Evolutionary conservation across 1,284 basidiomycete species (phyloP), one percentile per base, ranked within the genome.

Genomic region (Cystobasidium sp.): DNA sequence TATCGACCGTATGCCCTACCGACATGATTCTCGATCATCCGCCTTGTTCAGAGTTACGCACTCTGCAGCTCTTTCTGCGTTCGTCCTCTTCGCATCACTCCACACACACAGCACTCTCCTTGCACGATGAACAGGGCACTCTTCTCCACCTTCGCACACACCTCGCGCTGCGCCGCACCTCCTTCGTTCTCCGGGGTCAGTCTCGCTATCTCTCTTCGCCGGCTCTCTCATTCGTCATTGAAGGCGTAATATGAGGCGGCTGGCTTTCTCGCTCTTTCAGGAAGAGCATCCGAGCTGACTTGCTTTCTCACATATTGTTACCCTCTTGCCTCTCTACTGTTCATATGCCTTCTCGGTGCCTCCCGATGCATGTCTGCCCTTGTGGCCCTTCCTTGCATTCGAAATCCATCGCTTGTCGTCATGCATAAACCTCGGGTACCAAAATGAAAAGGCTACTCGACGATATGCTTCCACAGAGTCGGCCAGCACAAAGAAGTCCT

Each of bases 381-480:
- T n/a, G 52, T 10, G n/a, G 37, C 24, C 4, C 31, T 24, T 8
- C 37, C 41, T 9, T 22, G 6, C 64, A 6, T 66, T 22, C 10
- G 12, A 14, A 1, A 46, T 52, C 49, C 46, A 9, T 53, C 18
- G 5, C 44, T 47, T 49, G 55, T 44, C 67, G 55, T 68, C 67
- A 59, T 59, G 55, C 20, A 52, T 49, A 31, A 31, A 31, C 31
- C 31, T 31, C 5, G 31, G 31, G 31, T 31, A 31, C 37, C 43
- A 22, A 58, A 24, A 14, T n/a, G 12, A 12, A 39, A 10, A 71
- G 69, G 56, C 56, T 51, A 51, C 70, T 20, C 47, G 70, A 37
- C 46, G 70, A 66, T 73, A 73, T 66, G 70, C 70, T 39, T 62
- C 62, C 12, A 61, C 56, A 16, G 56, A 52, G 31, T 51, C 62